These are phyloP conservation scores for Dioscorea zingiberensis DNA, from an alignment of 106 monocot genomes.

Conservation along the genomic window DNA sequence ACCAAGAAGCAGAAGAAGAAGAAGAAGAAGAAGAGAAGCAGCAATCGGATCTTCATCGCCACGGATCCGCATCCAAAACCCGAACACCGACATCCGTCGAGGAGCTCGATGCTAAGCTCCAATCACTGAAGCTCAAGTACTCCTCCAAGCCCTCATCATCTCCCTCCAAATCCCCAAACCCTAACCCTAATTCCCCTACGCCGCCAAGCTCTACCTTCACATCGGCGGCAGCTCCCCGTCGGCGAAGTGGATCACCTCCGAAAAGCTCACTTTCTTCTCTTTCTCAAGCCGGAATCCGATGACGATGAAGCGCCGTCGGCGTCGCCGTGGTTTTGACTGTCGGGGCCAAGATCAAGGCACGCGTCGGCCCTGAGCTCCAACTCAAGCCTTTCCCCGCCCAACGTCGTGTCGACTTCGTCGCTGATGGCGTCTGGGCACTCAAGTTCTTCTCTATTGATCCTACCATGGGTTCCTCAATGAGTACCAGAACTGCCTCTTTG, in stretches of 20 bases:
- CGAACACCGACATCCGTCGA: conserved; percentile 34
- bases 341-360: conserved; percentile 52
- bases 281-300: conserved; percentile 36
- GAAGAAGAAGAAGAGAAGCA: conserved; percentile 23
- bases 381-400: conserved; percentile 75
- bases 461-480: conserved; percentile 41
- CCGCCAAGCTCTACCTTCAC: conserved; percentile 82
- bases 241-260: conserved; percentile 72
- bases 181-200: conserved; percentile 40
- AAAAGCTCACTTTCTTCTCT: conserved; percentile 49
- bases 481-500: conserved; percentile 68
- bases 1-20: conserved; percentile 10
- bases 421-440: conserved; percentile 88
- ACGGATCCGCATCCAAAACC: neutral
- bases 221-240: conserved; percentile 56
- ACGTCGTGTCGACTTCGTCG: conserved; percentile 78
- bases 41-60: neutral
- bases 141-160: conserved; percentile 31
- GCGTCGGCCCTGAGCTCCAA: conserved; percentile 61
- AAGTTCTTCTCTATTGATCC: conserved; percentile 36
- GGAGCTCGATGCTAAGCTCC: conserved; percentile 54
- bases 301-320: conserved; percentile 8
- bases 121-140: conserved; percentile 83
- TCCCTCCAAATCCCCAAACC: conserved; percentile 2
- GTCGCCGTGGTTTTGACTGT: conserved; percentile 61